These are phyloP conservation scores for Macrophomina tecta DNA, from an alignment of 2,329 filamentous ascomycete genomes.

Conservation along the genomic window DNA sequence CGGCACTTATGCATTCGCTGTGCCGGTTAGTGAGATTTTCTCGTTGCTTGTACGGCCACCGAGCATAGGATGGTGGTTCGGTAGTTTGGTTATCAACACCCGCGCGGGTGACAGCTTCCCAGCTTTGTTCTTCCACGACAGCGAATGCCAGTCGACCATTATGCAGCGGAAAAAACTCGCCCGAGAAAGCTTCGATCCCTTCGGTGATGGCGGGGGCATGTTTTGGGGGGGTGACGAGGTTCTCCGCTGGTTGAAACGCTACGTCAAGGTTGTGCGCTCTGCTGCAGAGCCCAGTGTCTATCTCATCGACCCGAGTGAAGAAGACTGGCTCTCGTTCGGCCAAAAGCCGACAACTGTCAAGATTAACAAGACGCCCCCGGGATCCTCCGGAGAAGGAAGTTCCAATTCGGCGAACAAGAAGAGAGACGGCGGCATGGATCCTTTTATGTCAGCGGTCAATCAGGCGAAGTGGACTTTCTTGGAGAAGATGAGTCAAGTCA, in stretches of 20 bases:
- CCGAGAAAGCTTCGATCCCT: constrained; percentile 86
- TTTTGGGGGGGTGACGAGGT: constrained; percentile 99
- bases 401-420: constrained; percentile 35
- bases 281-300: constrained; percentile 89
- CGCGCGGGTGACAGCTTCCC: constrained; percentile 91
- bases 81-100: constrained; percentile 91
- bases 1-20: constrained; percentile 87
- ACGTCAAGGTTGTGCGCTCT: constrained; percentile 82
- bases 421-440: constrained; percentile 81
- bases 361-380: constrained; percentile 35
- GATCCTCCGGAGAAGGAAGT: constrained; percentile 33
- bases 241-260: constrained; percentile 84
- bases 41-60: constrained; percentile 89
- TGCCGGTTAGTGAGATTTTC: constrained; percentile 89
- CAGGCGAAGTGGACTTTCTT: constrained; percentile 95
- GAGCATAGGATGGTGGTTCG: constrained; percentile 98
- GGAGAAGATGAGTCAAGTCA: constrained; percentile 96
- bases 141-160: constrained; percentile 94
- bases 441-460: constrained; percentile 90
- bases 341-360: constrained; percentile 59
- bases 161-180: constrained; percentile 88
- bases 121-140: constrained; percentile 96
- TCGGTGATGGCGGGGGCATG: constrained; percentile 81
- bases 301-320: constrained; percentile 82
- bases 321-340: constrained; percentile 84